phyloP scores from a whole-genome alignment of 164 flowering plant species.

The Tetrastigma voinierianum region DNA sequence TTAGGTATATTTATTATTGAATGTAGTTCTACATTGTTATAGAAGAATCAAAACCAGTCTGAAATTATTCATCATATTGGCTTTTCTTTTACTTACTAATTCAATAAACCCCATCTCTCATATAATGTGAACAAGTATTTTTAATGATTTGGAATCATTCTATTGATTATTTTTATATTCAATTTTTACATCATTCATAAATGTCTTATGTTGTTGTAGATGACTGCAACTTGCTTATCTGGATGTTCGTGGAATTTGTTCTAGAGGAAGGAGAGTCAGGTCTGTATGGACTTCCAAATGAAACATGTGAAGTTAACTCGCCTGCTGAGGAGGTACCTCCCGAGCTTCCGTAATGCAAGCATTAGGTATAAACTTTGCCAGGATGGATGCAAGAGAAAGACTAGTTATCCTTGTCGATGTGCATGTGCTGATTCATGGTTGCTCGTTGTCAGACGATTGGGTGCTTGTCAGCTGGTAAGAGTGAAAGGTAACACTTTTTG shows the following conservation, averaged over 20 bases:
- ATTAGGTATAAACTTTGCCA: constrained; percentile 66
- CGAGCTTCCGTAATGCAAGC: constrained; percentile 78
- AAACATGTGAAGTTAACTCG: constrained; percentile 64
- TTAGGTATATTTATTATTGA: background rate
- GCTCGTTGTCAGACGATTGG: constrained; percentile 69
- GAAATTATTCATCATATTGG: background rate
- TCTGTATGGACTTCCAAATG: constrained; percentile 70
- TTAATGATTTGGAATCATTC: too few relatives aligned
- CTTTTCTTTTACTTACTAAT: too few relatives aligned
- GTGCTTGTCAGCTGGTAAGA: constrained; percentile 68
- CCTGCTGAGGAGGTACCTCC: constrained; percentile 83
- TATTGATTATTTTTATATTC: too few relatives aligned
- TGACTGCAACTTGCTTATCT: background rate
- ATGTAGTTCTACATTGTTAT: background rate
- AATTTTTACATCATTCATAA: background rate
- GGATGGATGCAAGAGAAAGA: constrained; percentile 76
- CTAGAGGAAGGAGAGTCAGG: constrained; percentile 65
- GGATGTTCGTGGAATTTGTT: constrained; percentile 1
- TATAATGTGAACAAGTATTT: too few relatives aligned
- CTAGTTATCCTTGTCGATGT: constrained; percentile 74
- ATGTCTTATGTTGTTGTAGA: background rate
- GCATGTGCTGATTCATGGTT: constrained; percentile 77
- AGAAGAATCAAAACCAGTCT: constrained; percentile 1
- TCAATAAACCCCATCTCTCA: too few relatives aligned
- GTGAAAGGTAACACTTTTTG: constrained; percentile 47